These are phyloP conservation scores for Sporothrix dimorphospora DNA, from an alignment of 2,329 filamentous ascomycete genomes.

Conservation along the genomic window DNA sequence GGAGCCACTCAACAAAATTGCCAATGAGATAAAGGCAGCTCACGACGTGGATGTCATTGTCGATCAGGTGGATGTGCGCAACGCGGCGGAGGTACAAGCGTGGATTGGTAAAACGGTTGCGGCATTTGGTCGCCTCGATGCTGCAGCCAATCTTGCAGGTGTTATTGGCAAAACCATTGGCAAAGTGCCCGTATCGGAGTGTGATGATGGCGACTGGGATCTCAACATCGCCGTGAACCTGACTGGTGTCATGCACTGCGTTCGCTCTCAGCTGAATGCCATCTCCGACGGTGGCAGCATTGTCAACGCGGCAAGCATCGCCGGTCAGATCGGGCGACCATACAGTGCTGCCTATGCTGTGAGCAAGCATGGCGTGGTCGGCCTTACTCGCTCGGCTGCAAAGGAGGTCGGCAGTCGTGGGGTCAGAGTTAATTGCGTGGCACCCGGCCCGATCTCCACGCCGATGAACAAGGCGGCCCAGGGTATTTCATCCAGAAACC, in stretches of 20 bases:
- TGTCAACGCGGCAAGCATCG: slow-evolving; percentile 29
- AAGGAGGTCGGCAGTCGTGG: slow-evolving; percentile 48
- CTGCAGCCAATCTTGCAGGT: slow-evolving; percentile 59
- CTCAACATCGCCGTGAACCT: slow-evolving; percentile 53
- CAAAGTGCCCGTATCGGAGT: slow-evolving; percentile 45
- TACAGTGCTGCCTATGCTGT: slow-evolving; percentile 45
- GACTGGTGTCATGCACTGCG: slow-evolving; percentile 55
- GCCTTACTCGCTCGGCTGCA: slow-evolving; percentile 43
- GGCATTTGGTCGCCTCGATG: slow-evolving; percentile 56
- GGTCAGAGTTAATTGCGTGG: slow-evolving; percentile 47
- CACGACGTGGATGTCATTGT: neutral
- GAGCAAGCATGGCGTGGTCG: slow-evolving; percentile 44
- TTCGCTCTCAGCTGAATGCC: slow-evolving; percentile 41
- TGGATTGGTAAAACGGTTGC: slow-evolving; percentile 53
- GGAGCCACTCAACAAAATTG: neutral
- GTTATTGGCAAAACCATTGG: slow-evolving; percentile 51
- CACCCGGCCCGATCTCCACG: neutral
- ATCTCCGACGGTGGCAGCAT: slow-evolving; percentile 40
- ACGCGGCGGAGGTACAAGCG: slow-evolving; percentile 47
- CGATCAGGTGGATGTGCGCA: neutral
- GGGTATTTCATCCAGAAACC: neutral
- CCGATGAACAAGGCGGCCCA: slow-evolving; percentile 14
- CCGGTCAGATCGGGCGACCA: slow-evolving; percentile 1
- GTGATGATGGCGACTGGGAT: slow-evolving; percentile 54
- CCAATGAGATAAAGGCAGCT: neutral